phyloP scores from a whole-genome alignment of 768 basidiomycete genomes.

The Leccinum arenicola region DNA sequence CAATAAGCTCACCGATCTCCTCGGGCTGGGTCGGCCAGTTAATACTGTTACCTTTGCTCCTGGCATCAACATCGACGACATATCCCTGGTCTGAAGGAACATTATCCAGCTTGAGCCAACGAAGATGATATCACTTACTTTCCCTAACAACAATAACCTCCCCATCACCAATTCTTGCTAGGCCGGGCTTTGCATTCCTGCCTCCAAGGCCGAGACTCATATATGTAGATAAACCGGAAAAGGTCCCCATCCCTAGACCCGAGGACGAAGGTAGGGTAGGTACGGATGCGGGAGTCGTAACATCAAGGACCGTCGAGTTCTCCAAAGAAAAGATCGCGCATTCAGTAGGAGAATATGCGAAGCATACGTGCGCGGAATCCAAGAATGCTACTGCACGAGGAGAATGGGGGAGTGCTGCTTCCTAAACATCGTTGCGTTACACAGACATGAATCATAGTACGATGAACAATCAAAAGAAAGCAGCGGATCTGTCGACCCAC shows the following conservation, averaged over 20 bases:
- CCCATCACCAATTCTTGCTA: constrained; percentile 50
- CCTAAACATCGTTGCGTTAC: constrained; percentile 42
- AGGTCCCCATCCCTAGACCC: constrained; percentile 56
- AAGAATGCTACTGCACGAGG: constrained; percentile 83
- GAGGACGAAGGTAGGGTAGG: constrained; percentile 28
- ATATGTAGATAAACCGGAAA: constrained; percentile 75
- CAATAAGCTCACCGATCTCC: constrained; percentile 55
- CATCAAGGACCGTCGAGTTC: constrained; percentile 53
- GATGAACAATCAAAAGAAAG: not conserved
- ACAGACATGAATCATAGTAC: not conserved
- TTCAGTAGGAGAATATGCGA: constrained; percentile 73
- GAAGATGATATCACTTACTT: constrained; percentile 46
- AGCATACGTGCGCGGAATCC: constrained; percentile 55
- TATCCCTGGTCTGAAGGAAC: constrained; percentile 57
- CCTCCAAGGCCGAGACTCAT: constrained; percentile 81
- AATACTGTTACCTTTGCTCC: constrained; percentile 48
- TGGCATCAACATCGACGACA: constrained; percentile 60
- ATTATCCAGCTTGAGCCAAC: not conserved
- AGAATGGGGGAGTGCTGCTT: constrained; percentile 82
- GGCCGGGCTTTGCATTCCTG: constrained; percentile 60
- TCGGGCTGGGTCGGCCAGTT: constrained; percentile 82
- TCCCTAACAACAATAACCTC: constrained; percentile 78
- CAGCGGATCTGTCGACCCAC: constrained; percentile 37
- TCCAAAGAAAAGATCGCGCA: constrained; percentile 68
- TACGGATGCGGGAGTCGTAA: constrained; percentile 45